These are phyloP conservation scores for Sphaerostilbella broomeana DNA, from an alignment of 2,329 filamentous ascomycete species.

Conservation along the genomic window DNA sequence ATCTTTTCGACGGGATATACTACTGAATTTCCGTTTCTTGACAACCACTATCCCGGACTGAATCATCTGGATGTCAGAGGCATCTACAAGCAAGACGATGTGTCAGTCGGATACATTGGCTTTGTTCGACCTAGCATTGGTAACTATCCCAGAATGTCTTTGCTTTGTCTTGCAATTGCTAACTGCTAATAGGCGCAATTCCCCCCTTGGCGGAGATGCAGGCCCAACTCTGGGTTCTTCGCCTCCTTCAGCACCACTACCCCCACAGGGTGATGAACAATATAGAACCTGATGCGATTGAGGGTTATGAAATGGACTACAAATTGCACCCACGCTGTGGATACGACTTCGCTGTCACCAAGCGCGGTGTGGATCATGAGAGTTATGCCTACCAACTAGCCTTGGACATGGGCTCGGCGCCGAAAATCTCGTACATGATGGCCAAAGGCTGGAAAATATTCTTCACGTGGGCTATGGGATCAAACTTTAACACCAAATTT, in stretches of 20 bases:
- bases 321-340: conserved; percentile 28
- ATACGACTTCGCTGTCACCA: conserved; percentile 29
- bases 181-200: conserved; percentile 31
- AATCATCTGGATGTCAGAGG: conserved; percentile 45
- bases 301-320: conserved; percentile 34
- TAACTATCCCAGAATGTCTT: conserved; percentile 12
- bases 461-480: conserved; percentile 41
- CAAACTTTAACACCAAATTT: conserved; percentile 46
- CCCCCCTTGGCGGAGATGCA: conserved; percentile 44
- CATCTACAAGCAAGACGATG: conserved; percentile 39
- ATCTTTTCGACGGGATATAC: conserved; percentile 43
- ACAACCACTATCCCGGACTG: conserved; percentile 34
- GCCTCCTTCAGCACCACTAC: conserved; percentile 28
- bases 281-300: conserved; percentile 21
- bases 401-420: conserved; percentile 39
- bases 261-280: conserved; percentile 16
- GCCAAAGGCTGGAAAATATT: conserved; percentile 31
- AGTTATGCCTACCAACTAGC: conserved; percentile 45
- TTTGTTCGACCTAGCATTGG: conserved; percentile 40
- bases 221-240: conserved; percentile 40
- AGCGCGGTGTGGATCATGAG: conserved; percentile 42
- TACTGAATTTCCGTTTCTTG: conserved; percentile 35
- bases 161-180: background rate
- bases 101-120: conserved; percentile 39
- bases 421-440: conserved; percentile 29